Conservation (phyloP, 2,329 filamentous ascomycete species). For the Helicocarpus griseus region DNA sequence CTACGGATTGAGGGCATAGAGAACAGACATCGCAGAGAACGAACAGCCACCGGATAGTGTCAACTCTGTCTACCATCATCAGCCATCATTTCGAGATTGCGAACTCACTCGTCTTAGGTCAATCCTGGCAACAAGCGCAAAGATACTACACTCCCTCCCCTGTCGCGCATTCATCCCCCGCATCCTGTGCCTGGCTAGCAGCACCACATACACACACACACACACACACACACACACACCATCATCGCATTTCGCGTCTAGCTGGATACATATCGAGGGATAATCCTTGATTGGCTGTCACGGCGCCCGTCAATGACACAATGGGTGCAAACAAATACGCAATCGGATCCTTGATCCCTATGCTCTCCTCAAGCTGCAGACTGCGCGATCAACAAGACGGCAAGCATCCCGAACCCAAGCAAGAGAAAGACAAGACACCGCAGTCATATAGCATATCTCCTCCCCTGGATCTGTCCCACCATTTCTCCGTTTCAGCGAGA, state of each 20-base stretch:
- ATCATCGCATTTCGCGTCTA: too few relatives aligned
- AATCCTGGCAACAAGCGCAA: too few relatives aligned
- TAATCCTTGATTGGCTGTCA: too few relatives aligned
- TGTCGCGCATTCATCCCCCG: too few relatives aligned
- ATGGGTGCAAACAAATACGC: neutral
- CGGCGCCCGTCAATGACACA: neutral
- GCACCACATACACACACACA: too few relatives aligned
- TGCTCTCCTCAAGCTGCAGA: neutral
- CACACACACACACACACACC: too few relatives aligned
- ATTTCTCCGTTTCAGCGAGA: conserved; percentile 61
- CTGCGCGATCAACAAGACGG: neutral
- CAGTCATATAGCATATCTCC: neutral
- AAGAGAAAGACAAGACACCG: neutral
- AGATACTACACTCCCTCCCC: too few relatives aligned
- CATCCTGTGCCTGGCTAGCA: too few relatives aligned
- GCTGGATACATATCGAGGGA: too few relatives aligned
- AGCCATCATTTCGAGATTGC: too few relatives aligned
- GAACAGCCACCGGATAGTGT: neutral
- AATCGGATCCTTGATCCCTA: neutral
- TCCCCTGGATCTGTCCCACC: conserved; percentile 69
- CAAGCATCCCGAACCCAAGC: neutral
- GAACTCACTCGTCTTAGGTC: too few relatives aligned
- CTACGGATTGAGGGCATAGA: neutral
- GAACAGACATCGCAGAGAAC: neutral
- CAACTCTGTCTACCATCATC: too few relatives aligned